Evolutionary conservation across 495 filamentous ascomycete species (phyloP), one percentile per base, ranked within the genome.

Genomic region (Xanthoparmelia taractica): DNA sequence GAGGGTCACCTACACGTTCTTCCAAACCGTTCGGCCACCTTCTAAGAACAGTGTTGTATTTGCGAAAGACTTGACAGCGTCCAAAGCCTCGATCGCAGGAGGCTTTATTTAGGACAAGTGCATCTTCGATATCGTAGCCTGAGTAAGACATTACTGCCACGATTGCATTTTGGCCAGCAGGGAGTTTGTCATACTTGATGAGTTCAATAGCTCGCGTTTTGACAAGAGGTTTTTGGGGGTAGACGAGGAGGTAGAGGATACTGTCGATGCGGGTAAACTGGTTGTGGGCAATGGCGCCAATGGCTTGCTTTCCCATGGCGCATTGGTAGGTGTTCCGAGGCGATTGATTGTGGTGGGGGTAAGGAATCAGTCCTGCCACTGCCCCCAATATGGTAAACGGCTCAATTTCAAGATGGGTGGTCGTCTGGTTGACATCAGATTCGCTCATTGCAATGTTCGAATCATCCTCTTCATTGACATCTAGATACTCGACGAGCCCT

Each of bases 241-340:
- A 99, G 23, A 97, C 93, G 80, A 97, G 91, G 7, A 96, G 85
- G 69, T 97, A 96, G 25, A 97, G 84, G 36, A 97, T 82, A 5
- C 92, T 96, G 70, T 99, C 94, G 72, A 99, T 94, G 29, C 94
- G 87, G 64, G 89, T 84, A 77, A 96, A 96, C 73, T 97, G 95
- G 70, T 99, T 99, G 66, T 94, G 91, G 17, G 93, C 92, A 72
- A 97, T 96, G 25, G 93, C 91, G 57, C 94, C 94, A 73, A 99
- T 97, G 23, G 94, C 94, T 88, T 99, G 94, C 76, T 99, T 99
- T 80, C 94, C 94, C 94, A 99, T 99, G 75, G 94, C 94, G 74
- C 95, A 97, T 77, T 98, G 94, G 71, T 99, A 99, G 11, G 94
- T 99, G 72, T 99, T 99, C 77, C 94, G 86, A 12, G 94, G 94